These are phyloP conservation scores for Aspergillus pseudoviridinutans DNA, from an alignment of 2,329 filamentous ascomycete species.

Conservation along the genomic window DNA sequence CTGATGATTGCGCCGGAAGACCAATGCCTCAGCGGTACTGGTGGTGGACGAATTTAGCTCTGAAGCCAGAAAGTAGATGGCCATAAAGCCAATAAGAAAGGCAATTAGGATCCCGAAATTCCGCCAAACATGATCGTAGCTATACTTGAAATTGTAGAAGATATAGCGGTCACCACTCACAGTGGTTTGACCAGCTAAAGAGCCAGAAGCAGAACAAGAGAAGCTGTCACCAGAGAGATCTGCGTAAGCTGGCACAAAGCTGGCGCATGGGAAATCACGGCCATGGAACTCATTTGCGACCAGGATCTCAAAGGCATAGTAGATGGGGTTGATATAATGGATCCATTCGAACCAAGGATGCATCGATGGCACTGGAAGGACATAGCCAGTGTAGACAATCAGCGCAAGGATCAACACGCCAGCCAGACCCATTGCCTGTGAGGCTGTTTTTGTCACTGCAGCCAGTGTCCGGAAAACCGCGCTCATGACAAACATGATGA, in stretches of 20 bases:
- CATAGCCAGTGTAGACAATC: slow-evolving; percentile 48
- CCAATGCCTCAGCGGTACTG: slow-evolving; percentile 71
- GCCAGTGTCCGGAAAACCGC: slow-evolving; percentile 79
- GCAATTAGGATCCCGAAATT: slow-evolving; percentile 67
- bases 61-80: slow-evolving; percentile 53
- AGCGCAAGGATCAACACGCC: slow-evolving; percentile 44
- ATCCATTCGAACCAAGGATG: slow-evolving; percentile 78
- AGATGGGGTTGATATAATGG: slow-evolving; percentile 72
- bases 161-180: slow-evolving; percentile 61
- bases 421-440: slow-evolving; percentile 53
- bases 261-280: slow-evolving; percentile 54
- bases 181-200: slow-evolving; percentile 48
- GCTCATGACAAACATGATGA: slow-evolving; percentile 71
- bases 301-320: slow-evolving; percentile 75
- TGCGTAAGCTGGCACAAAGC: slow-evolving; percentile 46
- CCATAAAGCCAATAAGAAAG: slow-evolving; percentile 59
- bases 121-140: slow-evolving; percentile 57
- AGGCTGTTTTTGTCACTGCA: slow-evolving; percentile 65
- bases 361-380: slow-evolving; percentile 55
- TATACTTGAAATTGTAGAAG: slow-evolving; percentile 58
- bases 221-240: slow-evolving; percentile 34
- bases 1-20: slow-evolving; percentile 60
- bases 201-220: slow-evolving; percentile 57
- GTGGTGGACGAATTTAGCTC: slow-evolving; percentile 56
- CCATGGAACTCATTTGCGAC: slow-evolving; percentile 78